These are phyloP conservation scores for Cladophialophora immunda DNA, from an alignment of 2,329 filamentous ascomycete species.

Conservation along the genomic window DNA sequence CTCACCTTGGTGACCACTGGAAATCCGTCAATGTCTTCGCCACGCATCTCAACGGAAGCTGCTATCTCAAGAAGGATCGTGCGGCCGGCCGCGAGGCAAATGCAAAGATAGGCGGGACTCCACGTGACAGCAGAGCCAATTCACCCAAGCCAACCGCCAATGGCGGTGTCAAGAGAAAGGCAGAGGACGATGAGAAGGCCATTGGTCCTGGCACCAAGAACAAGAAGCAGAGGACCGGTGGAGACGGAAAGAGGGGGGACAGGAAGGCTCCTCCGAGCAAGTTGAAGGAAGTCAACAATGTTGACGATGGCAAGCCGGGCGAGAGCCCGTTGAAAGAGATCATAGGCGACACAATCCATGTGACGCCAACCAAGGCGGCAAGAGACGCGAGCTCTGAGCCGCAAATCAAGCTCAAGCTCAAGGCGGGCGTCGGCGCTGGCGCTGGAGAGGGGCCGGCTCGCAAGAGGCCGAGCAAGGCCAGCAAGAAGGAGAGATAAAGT, in stretches of 20 bases:
- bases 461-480: constrained; percentile 33
- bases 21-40: constrained; percentile 43
- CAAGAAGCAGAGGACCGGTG: constrained; percentile 42
- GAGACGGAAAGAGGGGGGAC: constrained; percentile 34
- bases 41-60: constrained; percentile 41
- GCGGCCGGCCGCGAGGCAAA: constrained; percentile 40
- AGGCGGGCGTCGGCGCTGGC: constrained; percentile 12
- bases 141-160: constrained; percentile 39
- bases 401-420: constrained; percentile 40
- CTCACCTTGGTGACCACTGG: constrained; percentile 42
- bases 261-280: constrained; percentile 40
- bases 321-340: constrained; percentile 37
- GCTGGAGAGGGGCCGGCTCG: constrained; percentile 23
- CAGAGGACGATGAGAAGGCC: constrained; percentile 34
- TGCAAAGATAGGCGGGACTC: constrained; percentile 41
- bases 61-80: constrained; percentile 40
- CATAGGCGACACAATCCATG: constrained; percentile 39
- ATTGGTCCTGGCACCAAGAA: constrained; percentile 16
- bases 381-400: constrained; percentile 36
- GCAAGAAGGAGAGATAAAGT: constrained; percentile 29
- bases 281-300: constrained; percentile 38
- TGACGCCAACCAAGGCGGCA: constrained; percentile 36
- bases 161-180: constrained; percentile 40
- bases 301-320: constrained; percentile 32
- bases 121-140: constrained; percentile 40